A percentile compares a stretch with the other conserved stretches of the same genome.
These are phyloP conservation scores for Zea luxurians DNA, from an alignment of 176 grass and related monocot genomes.

Conservation along the genomic window DNA sequence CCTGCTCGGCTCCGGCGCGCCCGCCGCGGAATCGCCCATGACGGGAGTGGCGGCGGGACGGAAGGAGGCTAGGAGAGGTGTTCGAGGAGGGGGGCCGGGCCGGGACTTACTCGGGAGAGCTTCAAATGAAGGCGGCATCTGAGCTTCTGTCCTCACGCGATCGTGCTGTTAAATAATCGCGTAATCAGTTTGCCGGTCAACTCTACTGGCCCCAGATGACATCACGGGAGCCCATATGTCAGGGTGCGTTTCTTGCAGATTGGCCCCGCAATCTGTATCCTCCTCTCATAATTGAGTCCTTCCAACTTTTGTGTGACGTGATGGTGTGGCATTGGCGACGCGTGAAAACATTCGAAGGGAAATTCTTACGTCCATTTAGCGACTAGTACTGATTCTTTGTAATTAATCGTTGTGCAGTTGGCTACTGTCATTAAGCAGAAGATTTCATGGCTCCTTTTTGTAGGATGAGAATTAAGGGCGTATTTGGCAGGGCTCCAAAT, in stretches of 20 bases:
- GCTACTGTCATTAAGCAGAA: too few species aligned
- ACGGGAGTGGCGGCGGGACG: background rate
- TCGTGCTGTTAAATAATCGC: slow-evolving; percentile 9
- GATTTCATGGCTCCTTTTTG: background rate
- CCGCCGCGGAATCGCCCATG: slow-evolving; percentile 38
- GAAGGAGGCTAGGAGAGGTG: background rate
- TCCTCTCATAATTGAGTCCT: background rate
- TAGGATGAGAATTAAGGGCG: background rate
- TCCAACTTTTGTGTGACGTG: too few species aligned
- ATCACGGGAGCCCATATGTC: slow-evolving; percentile 16
- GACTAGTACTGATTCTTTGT: too few species aligned
- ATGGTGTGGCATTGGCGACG: too few species aligned
- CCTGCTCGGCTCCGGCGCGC: slow-evolving; percentile 36
- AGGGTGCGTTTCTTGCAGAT: background rate
- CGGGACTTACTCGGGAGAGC: too few species aligned
- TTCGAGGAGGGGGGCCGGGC: too few species aligned
- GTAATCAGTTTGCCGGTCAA: slow-evolving; percentile 41
- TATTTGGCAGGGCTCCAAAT: too few species aligned
- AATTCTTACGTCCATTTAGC: background rate
- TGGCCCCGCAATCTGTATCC: background rate
- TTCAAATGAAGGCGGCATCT: slow-evolving; percentile 55
- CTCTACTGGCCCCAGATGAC: slow-evolving; percentile 5
- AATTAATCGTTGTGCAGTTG: too few species aligned
- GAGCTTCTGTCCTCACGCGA: slow-evolving; percentile 18
- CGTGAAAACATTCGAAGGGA: background rate